Base-by-base conservation (phyloP, 768 basidiomycete genomes). In the Asterophora lycoperdoides region DNA sequence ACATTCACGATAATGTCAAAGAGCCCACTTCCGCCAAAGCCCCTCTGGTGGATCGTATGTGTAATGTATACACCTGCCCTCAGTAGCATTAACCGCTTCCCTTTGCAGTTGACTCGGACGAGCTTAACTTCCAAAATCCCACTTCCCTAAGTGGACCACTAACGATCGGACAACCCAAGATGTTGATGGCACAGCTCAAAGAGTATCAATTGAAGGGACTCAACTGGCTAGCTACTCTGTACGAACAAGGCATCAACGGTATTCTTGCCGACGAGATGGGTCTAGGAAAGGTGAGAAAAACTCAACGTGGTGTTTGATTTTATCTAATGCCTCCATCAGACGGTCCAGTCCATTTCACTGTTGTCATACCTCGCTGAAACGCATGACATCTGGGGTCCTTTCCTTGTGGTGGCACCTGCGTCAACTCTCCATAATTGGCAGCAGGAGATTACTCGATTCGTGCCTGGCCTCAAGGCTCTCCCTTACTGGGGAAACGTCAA, bases 251-350 rank as follows among this genome's bases (percentile, higher is more conserved):
- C 38, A 98, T 98, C 77, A 99, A 99, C 61, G 96, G 96, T 41
- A 99, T 99, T 59, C 78, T 99, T 17, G 96, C 96, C 2, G 96
- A 99, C 63, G 96, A 99, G 70, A 98, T 98, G 95, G 93, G 93
- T 69, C 80, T 92, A 8, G 89, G 89, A 55, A 92, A 92, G 78
- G 89, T 83, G 49, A 30, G 67, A 44, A 33, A 6, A 28, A n/a
- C 36, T 38, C 7, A 14, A 19, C n/a, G 41, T 49, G 18, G 55
- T 41, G 44, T 18, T 7, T 11, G 17, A 48, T n/a, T 26, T 20
- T 15, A 35, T 44, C 32, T 50, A 15, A 51, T 29, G 11, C 43
- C n/a, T 42, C 36, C 44, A 8, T 8, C 51, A 92, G 88, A 98
- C 96, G 14, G 92, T 99, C 3, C 96, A 99, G 76, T 97, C 94